Base-by-base conservation (phyloP, 495 filamentous ascomycete species). In the Neurospora sp. region DNA sequence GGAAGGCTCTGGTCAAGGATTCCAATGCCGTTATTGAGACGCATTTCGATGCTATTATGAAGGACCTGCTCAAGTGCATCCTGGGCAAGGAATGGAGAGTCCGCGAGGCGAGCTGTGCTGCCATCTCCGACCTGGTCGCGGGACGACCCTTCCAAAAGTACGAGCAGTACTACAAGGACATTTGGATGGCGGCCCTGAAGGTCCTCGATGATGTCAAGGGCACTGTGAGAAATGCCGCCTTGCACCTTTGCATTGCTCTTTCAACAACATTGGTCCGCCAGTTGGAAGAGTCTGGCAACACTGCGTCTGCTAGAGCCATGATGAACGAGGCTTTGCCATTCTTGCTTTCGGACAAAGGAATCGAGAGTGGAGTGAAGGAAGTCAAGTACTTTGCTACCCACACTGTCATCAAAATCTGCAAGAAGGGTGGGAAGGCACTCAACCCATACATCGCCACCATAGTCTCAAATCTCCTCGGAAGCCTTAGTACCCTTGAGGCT, bases 141-240 rank as follows among this genome's bases (percentile, higher is more conserved):
- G 93, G 93, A 1, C 84, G 90, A 12, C 88, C 89, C 8, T 89
- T 95, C 37, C 87, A 89, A 38, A 91, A 90, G 79, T 98, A 97
- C 78, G 90, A 94, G 75, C 87, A 88, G 54, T 95, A 97, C 76
- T 89, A 97, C 69, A 88, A 90, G 72, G 87, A 93, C 42, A 95
- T 98, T 73, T 97, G 95, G 90, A 84, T 87, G 9, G 87, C 90
- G 35, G 89, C 92, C 3, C 92, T 98, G 82, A 95, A 92, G 76
- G 91, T 93, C 6, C 80, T 97, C 16, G 96, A 99, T 80, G 96
- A 99, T 80, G 96, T 97, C 76, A 99, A 99, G 81, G 91, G 91
- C 35, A 93, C 92, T 10, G 96, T 98, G 14, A 89, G 96, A 49
- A 83, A 84, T 35, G 92, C 95, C 0, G 96, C 96, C 20, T 83